These are phyloP conservation scores for Euphorbia pulcherrima DNA, from an alignment of 345 rosid species.

Conservation along the genomic window DNA sequence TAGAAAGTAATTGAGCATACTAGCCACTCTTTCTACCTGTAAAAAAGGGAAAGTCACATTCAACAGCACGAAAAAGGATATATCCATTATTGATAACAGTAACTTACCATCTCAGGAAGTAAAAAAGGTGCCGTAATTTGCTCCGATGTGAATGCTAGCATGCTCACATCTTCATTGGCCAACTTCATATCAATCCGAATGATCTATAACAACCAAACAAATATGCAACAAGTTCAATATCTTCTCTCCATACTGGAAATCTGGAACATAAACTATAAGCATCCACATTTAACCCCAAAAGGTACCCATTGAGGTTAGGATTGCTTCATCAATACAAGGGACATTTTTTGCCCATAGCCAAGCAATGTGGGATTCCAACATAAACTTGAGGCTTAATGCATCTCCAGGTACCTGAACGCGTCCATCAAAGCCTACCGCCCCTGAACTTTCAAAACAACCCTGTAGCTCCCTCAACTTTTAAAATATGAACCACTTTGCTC, in stretches of 20 bases:
- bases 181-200: constrained; percentile 93
- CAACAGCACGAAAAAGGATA: neutral
- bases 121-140: constrained; percentile 93
- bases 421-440: too few species aligned
- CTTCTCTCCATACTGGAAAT: neutral
- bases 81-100: neutral
- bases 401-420: too few species aligned
- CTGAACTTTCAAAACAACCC: too few species aligned
- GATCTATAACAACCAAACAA: constrained; percentile 45
- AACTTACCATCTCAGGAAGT: constrained; percentile 93
- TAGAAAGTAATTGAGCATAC: constrained; percentile 92
- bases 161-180: constrained; percentile 95
- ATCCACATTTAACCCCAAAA: too few species aligned
- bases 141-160: constrained; percentile 92
- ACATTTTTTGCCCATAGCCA: too few species aligned
- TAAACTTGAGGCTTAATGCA: too few species aligned
- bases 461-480: too few species aligned
- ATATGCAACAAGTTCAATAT: constrained; percentile 10
- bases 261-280: neutral
- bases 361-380: too few species aligned
- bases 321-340: too few species aligned
- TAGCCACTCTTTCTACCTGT: constrained; percentile 95
- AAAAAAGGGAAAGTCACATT: constrained; percentile 8
- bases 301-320: too few species aligned
- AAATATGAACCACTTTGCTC: too few species aligned